Percentiles rank a stretch among this genome's conserved stretches.
These are phyloP conservation scores for Phlegmacium glaucopus DNA, from an alignment of 768 basidiomycete genomes.

Conservation along the genomic window DNA sequence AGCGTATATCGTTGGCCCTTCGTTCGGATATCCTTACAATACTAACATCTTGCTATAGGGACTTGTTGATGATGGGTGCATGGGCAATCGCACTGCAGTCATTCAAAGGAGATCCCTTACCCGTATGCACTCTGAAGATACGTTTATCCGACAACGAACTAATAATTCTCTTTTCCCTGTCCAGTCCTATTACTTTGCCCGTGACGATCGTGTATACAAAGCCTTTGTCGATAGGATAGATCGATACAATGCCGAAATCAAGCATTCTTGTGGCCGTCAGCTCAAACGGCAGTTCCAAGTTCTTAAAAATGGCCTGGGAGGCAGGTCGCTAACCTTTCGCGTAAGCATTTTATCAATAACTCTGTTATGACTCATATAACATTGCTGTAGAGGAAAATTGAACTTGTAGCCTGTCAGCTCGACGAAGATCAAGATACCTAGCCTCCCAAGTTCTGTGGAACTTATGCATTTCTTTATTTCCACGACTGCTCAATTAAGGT, in stretches of 20 bases:
- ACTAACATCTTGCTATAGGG: slow-evolving; percentile 28
- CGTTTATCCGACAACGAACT: background rate
- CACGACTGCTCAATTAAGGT: slow-evolving; percentile 69
- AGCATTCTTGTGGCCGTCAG: slow-evolving; percentile 46
- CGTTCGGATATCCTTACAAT: background rate
- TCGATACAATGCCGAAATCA: slow-evolving; percentile 42
- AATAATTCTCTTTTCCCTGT: background rate
- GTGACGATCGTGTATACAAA: slow-evolving; percentile 84
- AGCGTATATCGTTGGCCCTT: slow-evolving; percentile 29
- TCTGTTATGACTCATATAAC: background rate
- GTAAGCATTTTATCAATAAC: slow-evolving; percentile 35
- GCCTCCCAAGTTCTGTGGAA: slow-evolving; percentile 1
- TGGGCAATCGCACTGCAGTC: slow-evolving; percentile 67
- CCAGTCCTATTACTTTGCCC: slow-evolving; percentile 89
- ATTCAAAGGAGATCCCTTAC: slow-evolving; percentile 63
- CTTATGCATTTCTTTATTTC: slow-evolving; percentile 6
- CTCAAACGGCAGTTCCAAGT: slow-evolving; percentile 71
- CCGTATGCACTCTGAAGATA: slow-evolving; percentile 43
- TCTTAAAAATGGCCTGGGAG: slow-evolving; percentile 61
- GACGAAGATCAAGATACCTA: slow-evolving; percentile 59
- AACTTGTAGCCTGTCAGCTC: slow-evolving; percentile 55
- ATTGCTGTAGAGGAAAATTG: slow-evolving; percentile 53
- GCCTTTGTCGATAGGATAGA: slow-evolving; percentile 55
- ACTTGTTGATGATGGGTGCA: slow-evolving; percentile 77
- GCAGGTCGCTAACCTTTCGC: slow-evolving; percentile 61